Conservation (phyloP, 768 basidiomycete species). For the Stropharia rugosoannulata region DNA sequence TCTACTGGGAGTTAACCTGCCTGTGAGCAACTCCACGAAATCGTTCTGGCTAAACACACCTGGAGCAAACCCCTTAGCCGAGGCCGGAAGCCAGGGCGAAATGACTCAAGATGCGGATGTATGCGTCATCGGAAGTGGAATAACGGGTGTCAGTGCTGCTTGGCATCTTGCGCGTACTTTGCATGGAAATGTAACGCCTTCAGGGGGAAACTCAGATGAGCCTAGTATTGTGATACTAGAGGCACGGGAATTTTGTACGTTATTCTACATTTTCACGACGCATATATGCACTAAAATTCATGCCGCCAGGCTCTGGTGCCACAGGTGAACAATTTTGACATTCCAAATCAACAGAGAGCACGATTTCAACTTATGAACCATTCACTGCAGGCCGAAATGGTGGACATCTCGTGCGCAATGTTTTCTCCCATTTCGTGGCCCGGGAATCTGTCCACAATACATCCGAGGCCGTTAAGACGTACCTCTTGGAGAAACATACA, state of each 20-base stretch:
- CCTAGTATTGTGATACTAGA: conserved; percentile 63
- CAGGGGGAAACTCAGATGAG: conserved; percentile 26
- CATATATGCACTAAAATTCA: not conserved
- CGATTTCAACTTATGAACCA: not conserved
- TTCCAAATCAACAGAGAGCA: not conserved
- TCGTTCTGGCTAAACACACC: conserved; percentile 73
- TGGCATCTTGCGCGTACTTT: conserved; percentile 53
- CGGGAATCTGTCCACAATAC: conserved; percentile 40
- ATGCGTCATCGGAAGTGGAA: conserved; percentile 78
- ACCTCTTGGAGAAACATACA: conserved; percentile 60
- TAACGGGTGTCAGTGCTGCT: conserved; percentile 73
- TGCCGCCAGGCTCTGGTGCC: conserved; percentile 63
- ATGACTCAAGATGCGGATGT: conserved; percentile 66
- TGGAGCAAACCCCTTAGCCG: conserved; percentile 64
- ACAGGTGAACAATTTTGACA: conserved; percentile 52
- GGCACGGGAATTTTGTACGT: conserved; percentile 84
- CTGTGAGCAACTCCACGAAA: conserved; percentile 61
- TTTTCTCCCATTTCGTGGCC: conserved; percentile 44
- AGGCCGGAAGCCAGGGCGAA: conserved; percentile 60
- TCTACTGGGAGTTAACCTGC: conserved; percentile 25
- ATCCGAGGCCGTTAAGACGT: conserved; percentile 53
- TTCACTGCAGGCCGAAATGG: conserved; percentile 65
- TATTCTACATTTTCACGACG: not conserved
- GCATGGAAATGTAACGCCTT: no score
- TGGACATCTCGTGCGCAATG: conserved; percentile 63